Evolutionary conservation across 257 asterid genomes (phyloP), one percentile per base, ranked within the genome.

Genomic region (Solanum pimpinellifolium): DNA sequence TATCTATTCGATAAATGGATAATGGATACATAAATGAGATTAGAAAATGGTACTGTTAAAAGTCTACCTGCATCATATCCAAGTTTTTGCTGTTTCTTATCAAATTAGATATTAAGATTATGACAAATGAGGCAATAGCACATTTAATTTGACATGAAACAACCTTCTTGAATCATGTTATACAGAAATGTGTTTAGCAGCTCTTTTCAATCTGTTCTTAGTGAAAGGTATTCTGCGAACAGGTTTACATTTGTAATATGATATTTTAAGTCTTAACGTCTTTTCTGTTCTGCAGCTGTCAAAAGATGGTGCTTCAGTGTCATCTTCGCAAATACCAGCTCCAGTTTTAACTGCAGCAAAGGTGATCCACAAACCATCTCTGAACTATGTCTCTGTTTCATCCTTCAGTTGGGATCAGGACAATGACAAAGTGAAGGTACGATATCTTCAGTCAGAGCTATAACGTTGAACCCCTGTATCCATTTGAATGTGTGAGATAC

Each of bases 401-500:
- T 92, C 98, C 87, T 96, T 96, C 94, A 95, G 99, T 94, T 96
- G 98, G 98, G 98, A 96, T 88, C 98, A 96, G 90, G 96, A 94
- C 65, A 91, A 78, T 88, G 99, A 96, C 90, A 92, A 94, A 86
- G 86, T 94, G 83, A 96, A 95, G 98, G 98, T 96, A 66, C 56
- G 88, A 78, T 78, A 20, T 46, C 3, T 46, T 46, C 41, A 27
- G 5, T 31, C 42, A 52, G 39, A 27, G 41, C 1, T 6, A 18
- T 29, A 47, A 78, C 11, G 5, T 80, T 80, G 85, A 29, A 35
- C 25, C 41, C 42, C n/a, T 25, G 18, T 80, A 25, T 47, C 27
- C 18, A 80, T 49, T 47, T 29, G 11, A 27, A 78, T 46, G 65
- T 78, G 10, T 16, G 31, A 78, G 68, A 29, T 81, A 49, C 69